Evolutionary conservation across 257 asterid genomes (phyloP).

Genomic region (Primulina eburnea): DNA sequence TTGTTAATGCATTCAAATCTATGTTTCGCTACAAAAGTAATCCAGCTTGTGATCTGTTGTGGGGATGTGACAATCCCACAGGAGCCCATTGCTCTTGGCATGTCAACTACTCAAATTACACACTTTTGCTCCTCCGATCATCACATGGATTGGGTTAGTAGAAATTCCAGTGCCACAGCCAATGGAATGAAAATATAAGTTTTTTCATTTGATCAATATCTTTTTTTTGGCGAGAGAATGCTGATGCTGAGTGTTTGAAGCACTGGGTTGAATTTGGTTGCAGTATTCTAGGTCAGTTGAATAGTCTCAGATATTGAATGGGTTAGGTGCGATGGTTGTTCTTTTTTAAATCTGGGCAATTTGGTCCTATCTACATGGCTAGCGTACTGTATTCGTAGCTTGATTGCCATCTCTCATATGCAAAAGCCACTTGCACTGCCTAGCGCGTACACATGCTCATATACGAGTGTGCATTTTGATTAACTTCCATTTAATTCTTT

Average conservation of each 20-base stretch:
- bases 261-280: not conserved
- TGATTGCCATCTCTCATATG: too few relatives aligned
- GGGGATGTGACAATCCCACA: too few relatives aligned
- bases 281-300: not conserved
- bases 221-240: not conserved
- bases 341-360: not conserved
- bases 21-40: too few relatives aligned
- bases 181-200: not conserved
- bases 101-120: too few relatives aligned
- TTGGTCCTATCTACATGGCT: too few relatives aligned
- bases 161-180: not conserved
- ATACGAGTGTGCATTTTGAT: not conserved
- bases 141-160: not conserved
- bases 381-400: too few relatives aligned
- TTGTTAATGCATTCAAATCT: too few relatives aligned
- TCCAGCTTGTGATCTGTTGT: too few relatives aligned
- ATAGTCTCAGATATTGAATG: not conserved
- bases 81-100: too few relatives aligned
- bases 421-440: too few relatives aligned
- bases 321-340: not conserved
- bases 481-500: not conserved
- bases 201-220: not conserved
- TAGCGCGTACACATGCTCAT: not conserved
- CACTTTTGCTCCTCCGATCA: too few relatives aligned
- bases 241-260: not conserved